These are phyloP conservation scores for Pseudogymnoascus sp. DNA, from an alignment of 2,329 filamentous ascomycete genomes.

Conservation along the genomic window DNA sequence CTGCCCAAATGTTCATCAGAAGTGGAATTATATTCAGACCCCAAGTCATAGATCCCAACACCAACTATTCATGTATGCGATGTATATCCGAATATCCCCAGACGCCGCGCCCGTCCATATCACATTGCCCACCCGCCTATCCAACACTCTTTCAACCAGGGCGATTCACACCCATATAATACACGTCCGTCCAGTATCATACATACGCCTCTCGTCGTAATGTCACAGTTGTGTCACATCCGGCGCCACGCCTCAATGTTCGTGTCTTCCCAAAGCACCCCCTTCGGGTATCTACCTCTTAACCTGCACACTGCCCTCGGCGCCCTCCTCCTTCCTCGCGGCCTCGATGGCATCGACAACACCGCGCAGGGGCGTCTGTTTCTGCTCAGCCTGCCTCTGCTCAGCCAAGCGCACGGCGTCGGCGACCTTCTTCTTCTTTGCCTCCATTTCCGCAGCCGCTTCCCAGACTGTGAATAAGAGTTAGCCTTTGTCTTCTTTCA, in stretches of 20 bases:
- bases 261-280: not conserved
- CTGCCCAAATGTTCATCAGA: not conserved
- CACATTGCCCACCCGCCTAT: not conserved
- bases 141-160: not conserved
- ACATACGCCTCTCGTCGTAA: not conserved
- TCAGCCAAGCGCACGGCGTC: not conserved
- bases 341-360: not conserved
- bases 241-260: not conserved
- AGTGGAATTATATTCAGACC: slow-evolving; percentile 8
- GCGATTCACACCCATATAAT: not conserved
- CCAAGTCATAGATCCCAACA: not conserved
- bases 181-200: not conserved
- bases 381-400: not conserved
- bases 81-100: not conserved
- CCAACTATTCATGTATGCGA: not conserved
- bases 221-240: not conserved
- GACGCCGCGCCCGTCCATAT: not conserved
- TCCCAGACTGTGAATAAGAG: slow-evolving; percentile 35
- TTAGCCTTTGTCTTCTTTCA: slow-evolving; percentile 7
- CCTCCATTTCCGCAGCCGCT: slow-evolving; percentile 35
- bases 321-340: not conserved
- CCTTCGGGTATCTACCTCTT: not conserved
- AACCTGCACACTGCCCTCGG: not conserved
- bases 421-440: slow-evolving; percentile 28
- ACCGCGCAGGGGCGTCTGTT: not conserved